phyloP scores from a whole-genome alignment of 352 stramenopile genomes.

The Phytophthora podocarpi region DNA sequence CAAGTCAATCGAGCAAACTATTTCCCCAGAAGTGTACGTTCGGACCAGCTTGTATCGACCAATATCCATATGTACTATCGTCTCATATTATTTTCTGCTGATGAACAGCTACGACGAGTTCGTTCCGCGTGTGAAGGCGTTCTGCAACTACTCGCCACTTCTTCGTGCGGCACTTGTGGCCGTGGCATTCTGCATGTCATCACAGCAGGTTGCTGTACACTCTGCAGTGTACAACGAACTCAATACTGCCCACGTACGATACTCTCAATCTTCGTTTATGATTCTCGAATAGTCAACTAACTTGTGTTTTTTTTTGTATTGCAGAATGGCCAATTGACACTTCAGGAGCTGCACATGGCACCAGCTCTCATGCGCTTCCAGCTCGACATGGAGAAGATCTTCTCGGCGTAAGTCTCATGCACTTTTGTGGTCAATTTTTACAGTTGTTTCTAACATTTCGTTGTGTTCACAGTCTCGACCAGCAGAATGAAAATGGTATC shows the following conservation, averaged over 20 bases:
- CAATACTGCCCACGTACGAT: slow-evolving; percentile 73
- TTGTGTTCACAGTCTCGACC: slow-evolving; percentile 51
- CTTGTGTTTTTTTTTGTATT: too few relatives aligned
- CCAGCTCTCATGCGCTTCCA: slow-evolving; percentile 56
- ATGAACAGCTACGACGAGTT: slow-evolving; percentile 60
- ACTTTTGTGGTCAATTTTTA: neutral
- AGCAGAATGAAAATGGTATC: slow-evolving; percentile 74
- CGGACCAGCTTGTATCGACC: neutral
- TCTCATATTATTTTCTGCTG: neutral
- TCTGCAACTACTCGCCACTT: slow-evolving; percentile 71
- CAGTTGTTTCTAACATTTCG: slow-evolving; percentile 3
- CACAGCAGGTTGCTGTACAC: slow-evolving; percentile 53
- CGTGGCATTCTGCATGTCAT: slow-evolving; percentile 75
- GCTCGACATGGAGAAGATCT: slow-evolving; percentile 74
- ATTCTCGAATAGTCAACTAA: too few relatives aligned
- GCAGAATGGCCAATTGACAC: slow-evolving; percentile 75
- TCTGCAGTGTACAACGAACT: slow-evolving; percentile 81
- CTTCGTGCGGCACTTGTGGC: slow-evolving; percentile 67
- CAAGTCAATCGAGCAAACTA: slow-evolving; percentile 48
- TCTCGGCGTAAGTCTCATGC: slow-evolving; percentile 46
- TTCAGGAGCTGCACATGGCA: slow-evolving; percentile 64
- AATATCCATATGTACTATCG: too few relatives aligned
- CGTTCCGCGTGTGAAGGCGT: slow-evolving; percentile 63
- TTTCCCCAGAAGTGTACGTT: slow-evolving; percentile 50
- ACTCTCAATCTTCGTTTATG: too few relatives aligned